These are phyloP conservation scores for Tagetes erecta DNA, from an alignment of 129 eudicot species.

Conservation along the genomic window DNA sequence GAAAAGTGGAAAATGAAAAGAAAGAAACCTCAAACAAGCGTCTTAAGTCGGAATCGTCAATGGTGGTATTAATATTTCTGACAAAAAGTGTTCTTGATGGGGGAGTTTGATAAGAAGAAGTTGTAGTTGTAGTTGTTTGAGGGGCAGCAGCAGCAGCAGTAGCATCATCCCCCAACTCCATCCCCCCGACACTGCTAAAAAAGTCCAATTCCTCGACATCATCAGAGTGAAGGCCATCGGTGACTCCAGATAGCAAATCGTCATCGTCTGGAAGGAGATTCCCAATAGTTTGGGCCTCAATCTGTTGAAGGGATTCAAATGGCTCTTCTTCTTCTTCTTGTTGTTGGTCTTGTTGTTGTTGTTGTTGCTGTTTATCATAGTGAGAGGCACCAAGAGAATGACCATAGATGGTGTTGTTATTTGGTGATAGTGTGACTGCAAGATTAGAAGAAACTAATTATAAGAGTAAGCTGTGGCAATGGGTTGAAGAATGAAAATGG, in stretches of 20 bases:
- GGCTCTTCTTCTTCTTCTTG: conserved; percentile 55
- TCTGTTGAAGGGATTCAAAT: conserved; percentile 80
- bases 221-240: conserved; percentile 71
- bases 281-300: conserved; percentile 96
- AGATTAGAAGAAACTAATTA: not conserved
- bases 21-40: conserved; percentile 65
- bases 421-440: conserved; percentile 75
- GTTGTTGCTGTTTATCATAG: conserved; percentile 22
- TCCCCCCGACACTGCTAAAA: conserved; percentile 87
- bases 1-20: conserved; percentile 4
- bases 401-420: conserved; percentile 48
- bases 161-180: conserved; percentile 89
- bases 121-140: no score
- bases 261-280: conserved; percentile 94
- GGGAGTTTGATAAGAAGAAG: conserved; percentile 27
- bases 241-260: conserved; percentile 87
- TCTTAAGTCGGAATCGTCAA: conserved; percentile 78
- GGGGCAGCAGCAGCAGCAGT: no score
- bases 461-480: no score
- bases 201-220: conserved; percentile 72
- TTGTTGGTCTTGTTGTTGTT: no score
- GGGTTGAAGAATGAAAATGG: no score
- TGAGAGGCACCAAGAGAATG: conserved; percentile 68
- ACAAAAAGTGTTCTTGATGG: conserved; percentile 95
- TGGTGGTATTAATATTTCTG: conserved; percentile 78